Evolutionary conservation across 345 rosid genomes (phyloP), one percentile per base, ranked within the genome.

Genomic region (Iberis pinnata): DNA sequence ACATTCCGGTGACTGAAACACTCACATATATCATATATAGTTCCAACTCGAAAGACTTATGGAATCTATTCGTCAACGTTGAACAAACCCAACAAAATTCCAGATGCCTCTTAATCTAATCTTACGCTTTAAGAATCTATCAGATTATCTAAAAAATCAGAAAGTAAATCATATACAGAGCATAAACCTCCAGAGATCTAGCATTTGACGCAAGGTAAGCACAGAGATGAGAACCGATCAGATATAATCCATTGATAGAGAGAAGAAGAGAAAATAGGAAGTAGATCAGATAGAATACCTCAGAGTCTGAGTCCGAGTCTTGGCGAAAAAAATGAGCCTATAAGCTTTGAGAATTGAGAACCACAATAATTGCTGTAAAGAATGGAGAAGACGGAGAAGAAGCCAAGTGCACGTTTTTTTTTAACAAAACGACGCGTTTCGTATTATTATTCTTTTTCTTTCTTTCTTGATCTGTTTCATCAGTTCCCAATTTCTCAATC

Each of bases 201-300:
- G 16, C 33, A 65, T 43, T 43, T 15, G n/a, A 65, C 40, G 25
- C 24, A 49, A 31, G 11, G 29, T 20, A 27, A 16, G 15, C 14
- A 43, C 16, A 57, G 11, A 49, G 2, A 35, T 36, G 18, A 49
- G 35, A 57, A 19, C 4, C 20, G 25, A 49, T 32, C 22, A 47
- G 20, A 5, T 11, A 26, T 15, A 49, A 8, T 3, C 24, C 17
- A 49, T 18, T 2, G 2, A 31, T 7, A 35, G 2, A n/a, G 18
- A 35, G 2, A 44, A 13, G 8, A n/a, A 9, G n/a, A n/a, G n/a
- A n/a, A 16, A 1, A 17, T 2, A 15, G 20, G 43, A 40, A 43
- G 48, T 37, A 66, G 70, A 66, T 58, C 65, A 58, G 53, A 52
- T 6, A 18, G 37, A 18, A 20, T 29, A 52, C 65, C 70, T 66